Evolutionary conservation across 2,329 filamentous ascomycete species (phyloP).

Genomic region (Dryadomyces quercus-mongolicae): DNA sequence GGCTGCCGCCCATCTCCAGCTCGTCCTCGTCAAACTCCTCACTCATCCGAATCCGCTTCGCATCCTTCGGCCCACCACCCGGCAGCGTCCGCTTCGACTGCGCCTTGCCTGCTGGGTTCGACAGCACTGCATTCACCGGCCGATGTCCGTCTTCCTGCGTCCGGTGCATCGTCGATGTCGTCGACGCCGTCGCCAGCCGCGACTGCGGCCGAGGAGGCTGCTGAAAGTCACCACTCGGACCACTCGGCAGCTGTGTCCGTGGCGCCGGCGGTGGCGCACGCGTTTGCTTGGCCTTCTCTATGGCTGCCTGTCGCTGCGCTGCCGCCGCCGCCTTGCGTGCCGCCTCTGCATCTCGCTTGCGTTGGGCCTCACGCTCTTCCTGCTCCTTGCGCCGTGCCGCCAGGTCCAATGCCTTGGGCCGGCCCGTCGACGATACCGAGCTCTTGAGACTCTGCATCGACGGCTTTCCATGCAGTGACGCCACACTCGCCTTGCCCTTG

Average conservation of each 20-base stretch:
- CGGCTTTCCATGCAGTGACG: constrained; percentile 47
- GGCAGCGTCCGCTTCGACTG: constrained; percentile 63
- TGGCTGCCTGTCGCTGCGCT: constrained; percentile 39
- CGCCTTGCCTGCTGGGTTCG: constrained; percentile 55
- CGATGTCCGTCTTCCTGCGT: constrained; percentile 48
- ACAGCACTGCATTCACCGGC: constrained; percentile 45
- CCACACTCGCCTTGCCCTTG: constrained; percentile 55
- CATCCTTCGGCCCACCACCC: constrained; percentile 40
- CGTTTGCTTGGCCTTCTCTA: constrained; percentile 55
- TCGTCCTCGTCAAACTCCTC: constrained; percentile 56
- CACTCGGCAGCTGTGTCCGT: constrained; percentile 34
- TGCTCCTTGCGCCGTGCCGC: constrained; percentile 75
- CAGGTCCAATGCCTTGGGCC: constrained; percentile 59
- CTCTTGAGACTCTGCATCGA: constrained; percentile 51
- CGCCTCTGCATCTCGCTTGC: constrained; percentile 46
- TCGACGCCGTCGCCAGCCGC: constrained; percentile 42
- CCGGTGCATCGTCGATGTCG: constrained; percentile 33
- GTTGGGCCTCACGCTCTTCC: constrained; percentile 68
- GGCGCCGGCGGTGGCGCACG: constrained; percentile 48
- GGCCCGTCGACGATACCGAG: constrained; percentile 48
- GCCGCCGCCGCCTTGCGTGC: constrained; percentile 46
- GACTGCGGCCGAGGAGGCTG: constrained; percentile 35
- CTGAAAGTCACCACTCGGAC: constrained; percentile 10
- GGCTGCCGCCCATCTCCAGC: constrained; percentile 34
- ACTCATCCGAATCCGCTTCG: constrained; percentile 69